Percentiles rank a stretch among this genome's conserved stretches.
Conservation (phyloP, 345 rosid species). For the Cardamine chenopodiifolia region DNA sequence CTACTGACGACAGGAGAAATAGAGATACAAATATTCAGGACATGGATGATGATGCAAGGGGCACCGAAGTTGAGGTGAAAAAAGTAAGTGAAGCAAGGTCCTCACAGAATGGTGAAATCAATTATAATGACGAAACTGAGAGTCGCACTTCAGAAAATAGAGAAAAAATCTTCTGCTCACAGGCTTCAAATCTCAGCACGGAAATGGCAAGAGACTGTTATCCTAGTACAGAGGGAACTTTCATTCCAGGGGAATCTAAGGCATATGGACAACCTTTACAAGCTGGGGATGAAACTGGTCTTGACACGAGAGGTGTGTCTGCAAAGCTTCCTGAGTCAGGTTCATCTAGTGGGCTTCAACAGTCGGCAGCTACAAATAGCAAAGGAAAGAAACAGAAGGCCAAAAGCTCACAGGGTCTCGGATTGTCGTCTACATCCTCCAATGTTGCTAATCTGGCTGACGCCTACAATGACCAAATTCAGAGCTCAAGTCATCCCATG, state of each 20-base stretch:
- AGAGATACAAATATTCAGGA: conserved; percentile 56
- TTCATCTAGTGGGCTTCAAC: conserved; percentile 43
- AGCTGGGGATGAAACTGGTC: conserved; percentile 49
- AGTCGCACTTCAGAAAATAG: conserved; percentile 48
- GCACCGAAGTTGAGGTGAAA: conserved; percentile 65
- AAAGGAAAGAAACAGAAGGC: conserved; percentile 70
- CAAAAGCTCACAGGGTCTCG: conserved; percentile 56
- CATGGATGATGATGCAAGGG: conserved; percentile 47
- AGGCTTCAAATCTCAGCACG: conserved; percentile 69
- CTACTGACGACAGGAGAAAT: conserved; percentile 49
- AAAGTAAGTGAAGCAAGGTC: conserved; percentile 60
- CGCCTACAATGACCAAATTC: conserved; percentile 51
- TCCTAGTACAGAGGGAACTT: conserved; percentile 51
- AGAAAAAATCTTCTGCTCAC: conserved; percentile 62
- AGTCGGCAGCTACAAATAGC: conserved; percentile 46
- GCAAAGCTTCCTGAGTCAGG: conserved; percentile 53
- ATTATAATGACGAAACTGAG: conserved; percentile 46
- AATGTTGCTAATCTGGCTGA: conserved; percentile 59
- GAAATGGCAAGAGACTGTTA: conserved; percentile 58
- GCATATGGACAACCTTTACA: conserved; percentile 42
- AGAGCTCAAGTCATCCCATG: conserved; percentile 45
- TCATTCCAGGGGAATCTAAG: conserved; percentile 47
- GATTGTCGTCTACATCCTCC: conserved; percentile 57
- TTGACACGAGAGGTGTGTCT: conserved; percentile 48
- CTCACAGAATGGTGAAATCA: conserved; percentile 52